Evolutionary conservation across 2,329 filamentous ascomycete genomes (phyloP), one percentile per base, ranked within the genome.

Genomic region (Neofusicoccum umdonicola): DNA sequence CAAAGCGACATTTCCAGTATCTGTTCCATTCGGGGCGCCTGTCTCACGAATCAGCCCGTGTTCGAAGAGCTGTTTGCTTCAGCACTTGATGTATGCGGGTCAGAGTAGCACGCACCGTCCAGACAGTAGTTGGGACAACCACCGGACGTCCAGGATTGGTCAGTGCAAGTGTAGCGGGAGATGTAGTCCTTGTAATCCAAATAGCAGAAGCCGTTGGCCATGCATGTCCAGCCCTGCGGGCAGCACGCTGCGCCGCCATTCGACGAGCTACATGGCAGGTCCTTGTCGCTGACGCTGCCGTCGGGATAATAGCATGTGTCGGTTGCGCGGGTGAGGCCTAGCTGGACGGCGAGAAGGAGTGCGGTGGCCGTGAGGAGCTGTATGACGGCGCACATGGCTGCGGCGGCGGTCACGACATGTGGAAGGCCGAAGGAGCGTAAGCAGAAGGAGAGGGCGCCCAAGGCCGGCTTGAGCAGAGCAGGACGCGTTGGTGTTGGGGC

Each of bases 251-350:
- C 69, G n/a, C 68, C 72, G 4, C n/a, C 35, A 4, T 15, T 15
- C 31, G 51, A 51, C 19, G 51, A 57, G 7, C 65, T 69, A 63
- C 73, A 75, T 5, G 73, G 67, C 4, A 66, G 67, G 51, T 70
- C 70, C 35, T 65, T 67, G 9, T 61, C 64, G 9, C 65, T 67
- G 13, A 74, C 50, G 61, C 68, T 64, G 66, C 75, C 75, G 64
- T 76, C 71, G 5, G 75, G 75, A 45, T 75, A 77, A 68, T 74
- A 77, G 71, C 75, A 77, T 63, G 69, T 69, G 39, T 31, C 19
- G 35, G 17, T 52, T 74, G 71, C 13, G 67, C 71, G 15, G 45
- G 50, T 19, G 65, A 57, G 17, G 54, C 66, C 8, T 47, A 15
- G 3, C 5, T 12, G 39, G 61, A 9, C 27, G 45, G 19, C 45